Conservation (phyloP, 2,329 filamentous ascomycete genomes). For the Fusarium chaquense region DNA sequence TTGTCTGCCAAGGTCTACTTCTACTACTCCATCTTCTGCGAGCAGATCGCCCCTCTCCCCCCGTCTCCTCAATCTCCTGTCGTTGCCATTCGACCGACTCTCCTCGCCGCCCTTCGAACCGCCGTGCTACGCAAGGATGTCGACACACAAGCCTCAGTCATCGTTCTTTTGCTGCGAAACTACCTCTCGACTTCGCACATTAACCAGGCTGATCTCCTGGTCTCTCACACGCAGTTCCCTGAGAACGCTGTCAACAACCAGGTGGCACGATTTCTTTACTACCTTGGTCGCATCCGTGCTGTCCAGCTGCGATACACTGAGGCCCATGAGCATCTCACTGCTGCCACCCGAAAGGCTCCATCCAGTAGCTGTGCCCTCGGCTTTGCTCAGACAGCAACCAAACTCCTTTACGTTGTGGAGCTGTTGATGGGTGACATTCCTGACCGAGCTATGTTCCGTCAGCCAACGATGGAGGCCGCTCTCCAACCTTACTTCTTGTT, state of each 20-base stretch:
- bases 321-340: constrained; percentile 92
- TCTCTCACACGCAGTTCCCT: constrained; percentile 96
- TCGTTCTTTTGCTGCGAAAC: constrained; percentile 92
- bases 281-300: constrained; percentile 93
- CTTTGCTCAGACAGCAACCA: constrained; percentile 95
- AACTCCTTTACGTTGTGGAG: constrained; percentile 96
- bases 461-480: constrained; percentile 85
- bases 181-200: constrained; percentile 98
- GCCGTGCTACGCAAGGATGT: constrained; percentile 97
- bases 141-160: constrained; percentile 96
- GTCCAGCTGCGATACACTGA: constrained; percentile 98
- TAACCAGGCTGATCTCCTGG: constrained; percentile 92
- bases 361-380: constrained; percentile 89
- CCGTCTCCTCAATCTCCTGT: constrained; percentile 90
- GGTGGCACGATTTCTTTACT: constrained; percentile 96
- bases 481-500: constrained; percentile 94
- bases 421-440: constrained; percentile 98
- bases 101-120: constrained; percentile 90
- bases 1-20: constrained; percentile 97
- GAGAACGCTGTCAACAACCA: constrained; percentile 97
- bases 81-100: constrained; percentile 84
- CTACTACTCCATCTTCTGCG: constrained; percentile 96
- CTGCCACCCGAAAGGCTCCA: constrained; percentile 94
- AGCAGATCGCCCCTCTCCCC: constrained; percentile 87
- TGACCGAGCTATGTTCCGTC: constrained; percentile 92